phyloP scores from a whole-genome alignment of 768 basidiomycete genomes.

The Clathrus columnatus region DNA sequence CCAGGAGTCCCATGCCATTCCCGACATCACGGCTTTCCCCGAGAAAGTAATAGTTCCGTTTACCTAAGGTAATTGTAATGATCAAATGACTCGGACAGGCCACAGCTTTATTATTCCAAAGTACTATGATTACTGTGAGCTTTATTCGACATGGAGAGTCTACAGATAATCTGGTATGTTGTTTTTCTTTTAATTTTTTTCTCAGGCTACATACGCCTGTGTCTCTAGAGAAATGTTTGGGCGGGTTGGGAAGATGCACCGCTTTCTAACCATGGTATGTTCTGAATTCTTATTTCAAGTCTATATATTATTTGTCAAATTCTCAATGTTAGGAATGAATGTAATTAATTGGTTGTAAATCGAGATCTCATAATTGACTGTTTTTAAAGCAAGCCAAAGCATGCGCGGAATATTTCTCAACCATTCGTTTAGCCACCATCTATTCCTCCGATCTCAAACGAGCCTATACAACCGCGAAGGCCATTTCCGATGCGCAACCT shows the following conservation, averaged over 20 bases:
- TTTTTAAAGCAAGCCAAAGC: constrained; percentile 53
- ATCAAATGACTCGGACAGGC: neutral
- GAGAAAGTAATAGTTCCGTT: neutral
- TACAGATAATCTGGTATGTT: constrained; percentile 59
- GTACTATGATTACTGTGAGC: constrained; percentile 14
- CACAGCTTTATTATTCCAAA: neutral
- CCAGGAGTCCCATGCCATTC: neutral
- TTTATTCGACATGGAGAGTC: constrained; percentile 62
- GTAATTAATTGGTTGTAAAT: constrained; percentile 31
- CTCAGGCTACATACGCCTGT: neutral
- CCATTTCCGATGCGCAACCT: constrained; percentile 40
- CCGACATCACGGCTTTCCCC: neutral
- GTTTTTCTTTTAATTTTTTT: neutral
- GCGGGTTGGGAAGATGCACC: constrained; percentile 71
- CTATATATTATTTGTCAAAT: neutral
- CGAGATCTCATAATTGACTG: neutral
- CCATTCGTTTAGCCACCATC: constrained; percentile 43
- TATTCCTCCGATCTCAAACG: constrained; percentile 62
- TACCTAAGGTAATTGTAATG: neutral
- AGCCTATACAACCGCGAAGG: constrained; percentile 51
- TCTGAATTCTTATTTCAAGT: neutral
- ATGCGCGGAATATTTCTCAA: constrained; percentile 44
- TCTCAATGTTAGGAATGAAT: constrained; percentile 37
- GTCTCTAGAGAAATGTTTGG: constrained; percentile 43
- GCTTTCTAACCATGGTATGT: constrained; percentile 64